A percentile compares a stretch with the other conserved stretches of the same genome.
Conservation (phyloP, 1,284 basidiomycete genomes). For the Pholiota adiposa region DNA sequence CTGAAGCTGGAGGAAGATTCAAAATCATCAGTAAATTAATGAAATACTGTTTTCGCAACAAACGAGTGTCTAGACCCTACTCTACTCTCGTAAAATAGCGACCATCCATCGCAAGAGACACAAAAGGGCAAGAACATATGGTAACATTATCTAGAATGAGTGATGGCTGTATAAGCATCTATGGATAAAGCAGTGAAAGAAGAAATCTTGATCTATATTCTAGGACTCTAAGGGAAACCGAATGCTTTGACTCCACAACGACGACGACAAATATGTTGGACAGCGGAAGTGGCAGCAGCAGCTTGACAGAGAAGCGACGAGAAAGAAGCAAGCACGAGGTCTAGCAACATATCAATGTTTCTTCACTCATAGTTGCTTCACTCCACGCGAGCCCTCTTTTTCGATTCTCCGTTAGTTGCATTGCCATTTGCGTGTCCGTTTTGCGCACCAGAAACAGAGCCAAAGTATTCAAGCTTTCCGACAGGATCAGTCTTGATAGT, state of each 20-base stretch:
- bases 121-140: not conserved
- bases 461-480: constrained; percentile 79
- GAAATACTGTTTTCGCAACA: too few relatives aligned
- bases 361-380: constrained; percentile 2
- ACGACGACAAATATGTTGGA: not conserved
- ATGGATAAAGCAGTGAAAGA: not conserved
- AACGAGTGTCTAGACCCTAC: not conserved
- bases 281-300: not conserved
- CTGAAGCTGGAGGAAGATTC: too few relatives aligned
- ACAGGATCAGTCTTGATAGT: constrained; percentile 81
- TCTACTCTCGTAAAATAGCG: not conserved
- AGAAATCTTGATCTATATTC: not conserved
- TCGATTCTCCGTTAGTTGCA: constrained; percentile 21
- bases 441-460: constrained; percentile 26
- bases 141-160: not conserved
- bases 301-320: not conserved
- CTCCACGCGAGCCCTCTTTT: constrained; percentile 20
- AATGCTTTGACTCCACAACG: not conserved
- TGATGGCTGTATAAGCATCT: too few relatives aligned
- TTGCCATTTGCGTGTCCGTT: constrained; percentile 16
- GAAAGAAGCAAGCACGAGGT: not conserved
- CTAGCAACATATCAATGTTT: not conserved
- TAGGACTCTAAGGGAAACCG: not conserved
- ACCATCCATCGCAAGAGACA: not conserved
- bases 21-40: too few relatives aligned